Percentiles rank a stretch among this genome's conserved stretches.
These are phyloP conservation scores for Malassezia caprae DNA, from an alignment of 1,284 basidiomycete species.

Conservation along the genomic window DNA sequence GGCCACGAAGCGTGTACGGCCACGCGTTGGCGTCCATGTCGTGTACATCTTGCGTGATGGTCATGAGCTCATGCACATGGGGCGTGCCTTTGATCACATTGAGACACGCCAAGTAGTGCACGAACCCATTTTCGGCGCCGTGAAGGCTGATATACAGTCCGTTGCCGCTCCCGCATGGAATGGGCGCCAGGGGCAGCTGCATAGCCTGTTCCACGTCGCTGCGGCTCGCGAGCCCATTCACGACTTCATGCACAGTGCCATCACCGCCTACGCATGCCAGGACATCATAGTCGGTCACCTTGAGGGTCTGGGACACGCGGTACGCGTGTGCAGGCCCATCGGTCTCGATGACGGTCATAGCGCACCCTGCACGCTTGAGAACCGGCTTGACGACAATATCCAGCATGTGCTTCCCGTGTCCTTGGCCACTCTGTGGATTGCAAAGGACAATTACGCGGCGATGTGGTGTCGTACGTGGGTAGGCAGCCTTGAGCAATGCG, in stretches of 20 bases:
- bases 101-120: conserved; percentile 56
- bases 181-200: conserved; percentile 64
- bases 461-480: conserved; percentile 20
- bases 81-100: conserved; percentile 72
- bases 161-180: conserved; percentile 80
- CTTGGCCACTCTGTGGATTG: conserved; percentile 79
- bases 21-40: conserved; percentile 13
- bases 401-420: conserved; percentile 60
- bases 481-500: conserved; percentile 23
- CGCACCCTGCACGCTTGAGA: conserved; percentile 64
- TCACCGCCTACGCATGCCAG: conserved; percentile 80
- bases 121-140: conserved; percentile 38
- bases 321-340: conserved; percentile 59
- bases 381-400: conserved; percentile 66
- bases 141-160: conserved; percentile 66
- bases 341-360: conserved; percentile 56
- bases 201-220: conserved; percentile 63
- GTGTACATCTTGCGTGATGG: conserved; percentile 58
- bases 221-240: conserved; percentile 78
- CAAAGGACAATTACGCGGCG: conserved; percentile 56
- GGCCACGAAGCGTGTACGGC: conserved; percentile 9
- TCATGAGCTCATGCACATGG: conserved; percentile 72
- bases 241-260: conserved; percentile 76
- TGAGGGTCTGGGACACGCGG: conserved; percentile 59
- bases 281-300: conserved; percentile 57